Conservation (phyloP, 805 yeast genomes). For the Diddensiella caesifluorescens region DNA sequence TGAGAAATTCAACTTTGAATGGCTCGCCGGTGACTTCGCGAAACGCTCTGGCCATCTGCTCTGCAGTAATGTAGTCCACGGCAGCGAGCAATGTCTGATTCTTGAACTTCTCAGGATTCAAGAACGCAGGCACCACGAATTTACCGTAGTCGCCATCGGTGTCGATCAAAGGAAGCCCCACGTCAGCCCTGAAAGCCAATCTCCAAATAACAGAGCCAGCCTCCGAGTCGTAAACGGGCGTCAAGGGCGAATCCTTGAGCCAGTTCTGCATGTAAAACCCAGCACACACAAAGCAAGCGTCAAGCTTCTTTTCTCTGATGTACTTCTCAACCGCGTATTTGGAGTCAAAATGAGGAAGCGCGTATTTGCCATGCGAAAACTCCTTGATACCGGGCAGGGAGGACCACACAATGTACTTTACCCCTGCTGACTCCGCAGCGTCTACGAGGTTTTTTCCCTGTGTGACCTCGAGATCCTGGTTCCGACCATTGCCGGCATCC, state of each 20-base stretch:
- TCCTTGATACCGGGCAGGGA: constrained; percentile 2
- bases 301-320: background rate
- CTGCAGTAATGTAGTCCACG: background rate
- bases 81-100: background rate
- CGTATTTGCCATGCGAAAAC: background rate
- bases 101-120: constrained; percentile 3
- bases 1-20: no score
- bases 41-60: background rate
- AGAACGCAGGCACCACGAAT: constrained; percentile 1
- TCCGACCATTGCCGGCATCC: background rate
- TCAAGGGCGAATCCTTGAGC: background rate
- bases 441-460: constrained; percentile 5
- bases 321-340: constrained; percentile 4
- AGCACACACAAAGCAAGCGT: background rate
- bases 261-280: constrained; percentile 1
- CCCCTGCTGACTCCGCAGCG: constrained; percentile 7
- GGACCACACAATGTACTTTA: constrained; percentile 5
- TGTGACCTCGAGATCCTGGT: constrained; percentile 1
- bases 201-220: background rate
- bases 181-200: background rate
- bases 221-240: background rate
- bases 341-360: constrained; percentile 5
- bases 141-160: constrained; percentile 5
- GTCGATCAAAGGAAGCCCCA: constrained; percentile 3
- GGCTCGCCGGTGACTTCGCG: background rate